Percentiles rank a stretch among this genome's conserved stretches.
Evolutionary conservation across 306 rosid species (phyloP).

Genomic region (Astragalus membranaceus): DNA sequence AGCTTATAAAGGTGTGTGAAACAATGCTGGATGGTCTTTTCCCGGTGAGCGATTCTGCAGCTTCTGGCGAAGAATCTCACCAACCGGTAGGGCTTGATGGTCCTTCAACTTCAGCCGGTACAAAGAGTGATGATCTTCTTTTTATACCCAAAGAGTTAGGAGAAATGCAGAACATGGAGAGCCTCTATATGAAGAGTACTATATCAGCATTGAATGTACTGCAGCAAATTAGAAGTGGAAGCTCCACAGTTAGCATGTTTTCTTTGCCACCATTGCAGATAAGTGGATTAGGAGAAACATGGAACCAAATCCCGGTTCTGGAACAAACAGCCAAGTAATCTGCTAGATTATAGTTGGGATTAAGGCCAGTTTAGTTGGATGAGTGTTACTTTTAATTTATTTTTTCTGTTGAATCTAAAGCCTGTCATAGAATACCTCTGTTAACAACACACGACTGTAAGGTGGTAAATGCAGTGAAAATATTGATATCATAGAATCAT

Average conservation of each 20-base stretch:
- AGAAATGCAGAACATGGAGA: conserved; percentile 44
- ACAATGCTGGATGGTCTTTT: conserved; percentile 62
- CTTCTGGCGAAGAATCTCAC: conserved; percentile 14
- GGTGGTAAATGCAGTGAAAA: conserved; percentile 25
- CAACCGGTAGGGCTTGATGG: not conserved
- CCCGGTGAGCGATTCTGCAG: conserved; percentile 30
- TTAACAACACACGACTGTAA: conserved; percentile 51
- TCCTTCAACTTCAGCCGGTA: conserved; percentile 44
- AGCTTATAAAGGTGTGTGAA: conserved; percentile 89
- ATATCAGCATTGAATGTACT: conserved; percentile 61
- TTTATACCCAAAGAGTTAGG: conserved; percentile 45
- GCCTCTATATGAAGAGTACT: conserved; percentile 72
- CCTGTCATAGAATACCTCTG: conserved; percentile 19
- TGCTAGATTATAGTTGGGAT: conserved; percentile 8
- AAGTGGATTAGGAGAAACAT: conserved; percentile 45
- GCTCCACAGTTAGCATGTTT: conserved; percentile 70
- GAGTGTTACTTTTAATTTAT: not conserved
- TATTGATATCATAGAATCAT: conserved; percentile 23
- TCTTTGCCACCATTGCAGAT: conserved; percentile 77
- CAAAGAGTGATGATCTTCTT: conserved; percentile 20
- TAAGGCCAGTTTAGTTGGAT: conserved; percentile 8
- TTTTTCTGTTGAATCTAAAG: not conserved
- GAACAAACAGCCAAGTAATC: conserved; percentile 56
- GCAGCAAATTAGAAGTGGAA: conserved; percentile 74
- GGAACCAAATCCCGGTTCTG: conserved; percentile 47